Evolutionary conservation across 306 rosid genomes (phyloP).

Genomic region (Lathyrus tuberosus): DNA sequence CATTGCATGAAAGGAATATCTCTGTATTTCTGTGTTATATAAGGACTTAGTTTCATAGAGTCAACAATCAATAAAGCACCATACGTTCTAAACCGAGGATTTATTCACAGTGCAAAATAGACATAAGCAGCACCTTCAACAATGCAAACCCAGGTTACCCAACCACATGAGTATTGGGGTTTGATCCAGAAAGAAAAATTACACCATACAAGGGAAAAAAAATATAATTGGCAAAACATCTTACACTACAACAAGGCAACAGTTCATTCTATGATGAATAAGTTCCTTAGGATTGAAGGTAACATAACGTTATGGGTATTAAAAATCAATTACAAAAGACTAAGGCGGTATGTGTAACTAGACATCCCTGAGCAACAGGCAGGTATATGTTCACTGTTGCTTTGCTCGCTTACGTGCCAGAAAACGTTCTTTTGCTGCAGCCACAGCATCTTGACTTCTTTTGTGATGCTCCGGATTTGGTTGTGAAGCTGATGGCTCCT

Average conservation of each 20-base stretch:
- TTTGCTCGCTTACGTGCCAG: constrained; percentile 74
- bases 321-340: neutral
- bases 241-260: neutral
- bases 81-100: too few species aligned
- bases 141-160: too few species aligned
- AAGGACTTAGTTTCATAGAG: too few species aligned
- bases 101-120: too few species aligned
- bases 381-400: constrained; percentile 44
- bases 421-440: constrained; percentile 84
- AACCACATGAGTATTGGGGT: too few species aligned
- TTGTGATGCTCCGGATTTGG: constrained; percentile 69
- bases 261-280: constrained; percentile 13
- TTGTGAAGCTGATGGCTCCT: constrained; percentile 44
- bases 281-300: constrained; percentile 23
- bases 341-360: neutral
- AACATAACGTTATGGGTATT: constrained; percentile 27
- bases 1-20: too few species aligned
- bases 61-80: too few species aligned
- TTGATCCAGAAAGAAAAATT: too few species aligned
- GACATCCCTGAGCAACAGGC: constrained; percentile 16
- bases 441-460: constrained; percentile 67
- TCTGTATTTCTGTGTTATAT: too few species aligned
- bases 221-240: constrained; percentile 4
- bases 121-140: too few species aligned
- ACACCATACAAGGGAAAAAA: neutral